phyloP scores from a whole-genome alignment of 345 rosid genomes.

The Psidium friedrichsthalianum region DNA sequence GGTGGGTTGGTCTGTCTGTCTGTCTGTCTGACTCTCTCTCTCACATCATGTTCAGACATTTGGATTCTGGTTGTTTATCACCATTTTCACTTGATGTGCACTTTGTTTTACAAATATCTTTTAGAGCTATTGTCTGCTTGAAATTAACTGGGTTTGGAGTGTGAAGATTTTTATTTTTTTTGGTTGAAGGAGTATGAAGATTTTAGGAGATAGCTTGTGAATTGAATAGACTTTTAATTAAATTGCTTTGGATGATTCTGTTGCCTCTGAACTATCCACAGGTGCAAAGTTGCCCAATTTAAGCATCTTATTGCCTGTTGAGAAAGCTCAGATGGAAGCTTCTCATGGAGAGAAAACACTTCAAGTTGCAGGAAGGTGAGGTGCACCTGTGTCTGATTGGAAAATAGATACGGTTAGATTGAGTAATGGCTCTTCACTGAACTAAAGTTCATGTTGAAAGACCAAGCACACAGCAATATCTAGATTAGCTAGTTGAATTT shows the following conservation, averaged over 20 bases:
- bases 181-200: background rate
- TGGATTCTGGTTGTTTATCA: background rate
- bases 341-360: slow-evolving; percentile 47
- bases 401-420: background rate
- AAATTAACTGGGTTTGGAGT: background rate
- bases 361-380: slow-evolving; percentile 68
- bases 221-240: background rate
- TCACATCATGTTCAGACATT: background rate
- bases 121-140: background rate
- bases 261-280: slow-evolving; percentile 10
- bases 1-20: background rate
- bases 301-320: slow-evolving; percentile 53
- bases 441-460: background rate
- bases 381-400: background rate
- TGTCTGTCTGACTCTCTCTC: background rate
- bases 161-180: too few species aligned
- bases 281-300: slow-evolving; percentile 75
- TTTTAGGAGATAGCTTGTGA: background rate
- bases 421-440: background rate
- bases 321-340: slow-evolving; percentile 31
- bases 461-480: background rate
- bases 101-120: background rate
- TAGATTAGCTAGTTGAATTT: background rate
- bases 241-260: background rate
- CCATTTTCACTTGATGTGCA: background rate